These are phyloP conservation scores for Beauveria asiatica DNA, from an alignment of 2,329 filamentous ascomycete species.

Conservation along the genomic window DNA sequence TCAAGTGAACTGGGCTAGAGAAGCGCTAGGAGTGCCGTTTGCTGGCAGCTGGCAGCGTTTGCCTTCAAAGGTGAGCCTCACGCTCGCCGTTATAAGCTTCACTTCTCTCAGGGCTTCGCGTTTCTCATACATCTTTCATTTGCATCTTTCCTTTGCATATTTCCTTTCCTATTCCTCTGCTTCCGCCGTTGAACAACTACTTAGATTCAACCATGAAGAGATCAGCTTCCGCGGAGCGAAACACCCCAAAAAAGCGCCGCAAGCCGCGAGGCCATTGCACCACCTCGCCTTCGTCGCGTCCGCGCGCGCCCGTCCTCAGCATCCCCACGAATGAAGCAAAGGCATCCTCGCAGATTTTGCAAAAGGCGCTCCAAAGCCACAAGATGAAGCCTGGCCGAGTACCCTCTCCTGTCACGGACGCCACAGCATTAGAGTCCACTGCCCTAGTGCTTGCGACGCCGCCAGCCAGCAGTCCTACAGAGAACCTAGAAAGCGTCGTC, in stretches of 20 bases:
- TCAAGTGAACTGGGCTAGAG: neutral
- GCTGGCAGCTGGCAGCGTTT: slow-evolving; percentile 6
- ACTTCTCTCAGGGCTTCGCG: neutral
- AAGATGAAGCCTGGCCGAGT: neutral
- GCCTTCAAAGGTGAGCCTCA: neutral
- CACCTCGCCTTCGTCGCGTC: neutral
- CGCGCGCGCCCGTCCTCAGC: neutral
- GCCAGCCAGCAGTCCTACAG: neutral
- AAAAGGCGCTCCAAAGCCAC: neutral
- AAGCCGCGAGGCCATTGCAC: neutral
- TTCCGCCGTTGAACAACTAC: too few species aligned
- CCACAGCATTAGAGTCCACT: neutral
- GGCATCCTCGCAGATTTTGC: neutral
- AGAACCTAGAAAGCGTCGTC: neutral
- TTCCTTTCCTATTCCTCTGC: neutral
- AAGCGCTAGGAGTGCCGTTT: neutral
- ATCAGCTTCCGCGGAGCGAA: neutral
- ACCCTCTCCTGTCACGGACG: neutral
- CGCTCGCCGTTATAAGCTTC: neutral
- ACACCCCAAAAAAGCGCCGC: slow-evolving; percentile 1
- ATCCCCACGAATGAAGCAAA: neutral
- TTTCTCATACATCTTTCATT: neutral
- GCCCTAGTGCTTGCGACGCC: neutral
- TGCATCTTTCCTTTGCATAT: neutral
- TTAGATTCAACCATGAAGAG: neutral